Percentiles rank a stretch among this genome's conserved stretches.
Conservation (phyloP, 2,329 filamentous ascomycete species). For the Zymoseptoria crescenta region DNA sequence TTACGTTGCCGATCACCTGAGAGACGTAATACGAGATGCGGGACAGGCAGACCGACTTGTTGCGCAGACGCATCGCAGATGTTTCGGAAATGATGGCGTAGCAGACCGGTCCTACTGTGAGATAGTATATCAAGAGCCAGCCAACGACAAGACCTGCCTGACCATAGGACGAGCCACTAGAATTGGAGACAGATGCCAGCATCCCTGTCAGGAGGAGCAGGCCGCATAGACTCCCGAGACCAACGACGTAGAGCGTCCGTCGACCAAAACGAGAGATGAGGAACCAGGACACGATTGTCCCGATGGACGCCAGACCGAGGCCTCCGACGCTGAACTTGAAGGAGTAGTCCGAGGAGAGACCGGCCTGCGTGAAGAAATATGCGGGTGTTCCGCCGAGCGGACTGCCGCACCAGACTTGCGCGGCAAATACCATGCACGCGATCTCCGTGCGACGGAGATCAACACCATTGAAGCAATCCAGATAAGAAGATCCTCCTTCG, state of each 20-base stretch:
- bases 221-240: slow-evolving; percentile 20
- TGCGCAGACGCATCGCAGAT: slow-evolving; percentile 23
- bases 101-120: slow-evolving; percentile 28
- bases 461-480: slow-evolving; percentile 33
- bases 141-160: slow-evolving; percentile 28
- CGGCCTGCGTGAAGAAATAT: slow-evolving; percentile 33
- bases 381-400: slow-evolving; percentile 27
- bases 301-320: slow-evolving; percentile 24
- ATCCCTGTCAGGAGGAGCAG: slow-evolving; percentile 24
- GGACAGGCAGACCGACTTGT: slow-evolving; percentile 24
- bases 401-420: slow-evolving; percentile 31
- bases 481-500: slow-evolving; percentile 26
- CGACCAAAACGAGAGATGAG: slow-evolving; percentile 29
- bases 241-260: slow-evolving; percentile 29
- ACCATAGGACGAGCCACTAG: slow-evolving; percentile 22
- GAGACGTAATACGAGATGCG: slow-evolving; percentile 26
- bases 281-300: slow-evolving; percentile 27
- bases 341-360: slow-evolving; percentile 22
- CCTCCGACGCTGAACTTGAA: slow-evolving; percentile 16
- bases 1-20: slow-evolving; percentile 28
- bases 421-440: slow-evolving; percentile 30
- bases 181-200: slow-evolving; percentile 12
- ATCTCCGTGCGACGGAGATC: slow-evolving; percentile 36
- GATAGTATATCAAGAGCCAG: slow-evolving; percentile 22
- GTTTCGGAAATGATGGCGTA: slow-evolving; percentile 29